Base-by-base conservation (phyloP, 2,329 filamentous ascomycete genomes). In the Fusarium nematophilum region DNA sequence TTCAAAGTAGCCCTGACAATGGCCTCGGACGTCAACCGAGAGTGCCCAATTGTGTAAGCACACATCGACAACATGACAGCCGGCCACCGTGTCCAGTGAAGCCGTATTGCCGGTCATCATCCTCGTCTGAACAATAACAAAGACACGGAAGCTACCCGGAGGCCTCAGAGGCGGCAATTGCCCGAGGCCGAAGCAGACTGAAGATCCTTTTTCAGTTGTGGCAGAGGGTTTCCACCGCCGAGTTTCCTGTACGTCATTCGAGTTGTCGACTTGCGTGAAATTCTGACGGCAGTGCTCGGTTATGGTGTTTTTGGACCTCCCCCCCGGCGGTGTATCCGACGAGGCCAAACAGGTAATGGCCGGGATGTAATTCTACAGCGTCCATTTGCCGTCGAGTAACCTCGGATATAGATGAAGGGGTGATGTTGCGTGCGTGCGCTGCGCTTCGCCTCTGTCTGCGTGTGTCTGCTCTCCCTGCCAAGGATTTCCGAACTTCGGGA, bases 201-300 rank as follows among this genome's bases (percentile, higher is more conserved):
- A 14, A 18, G n/a, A 23, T n/a, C n/a, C 26, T 13, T 23, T 29
- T 47, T 13, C 30, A 30, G n/a, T 48, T 26, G 34, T 34, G 15
- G 29, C 26, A 31, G 26, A 30, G n/a, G n/a, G n/a, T 23, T 48
- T 18, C 25, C 15, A 14, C 17, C 17, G 18, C 25, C n/a, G 8
- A 27, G 11, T 23, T 37, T 38, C 49, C 6, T 25, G 27, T 42
- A 59, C 61, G 17, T 88, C 86, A 92, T 92, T 75, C 83, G 90
- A 70, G 81, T 93, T 71, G 85, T 85, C 9, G 82, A 94, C 88
- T 37, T 84, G 64, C 66, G 56, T 57, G 29, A 23, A 46, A 60
- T 52, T 59, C 42, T 49, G 51, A 59, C 66, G 66, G 66, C 39
- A 65, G 34, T 65, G 40, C 18, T 70, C 65, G 57, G 65, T 56